Conservation (phyloP, 768 basidiomycete genomes). For the Lyophyllum decastes region DNA sequence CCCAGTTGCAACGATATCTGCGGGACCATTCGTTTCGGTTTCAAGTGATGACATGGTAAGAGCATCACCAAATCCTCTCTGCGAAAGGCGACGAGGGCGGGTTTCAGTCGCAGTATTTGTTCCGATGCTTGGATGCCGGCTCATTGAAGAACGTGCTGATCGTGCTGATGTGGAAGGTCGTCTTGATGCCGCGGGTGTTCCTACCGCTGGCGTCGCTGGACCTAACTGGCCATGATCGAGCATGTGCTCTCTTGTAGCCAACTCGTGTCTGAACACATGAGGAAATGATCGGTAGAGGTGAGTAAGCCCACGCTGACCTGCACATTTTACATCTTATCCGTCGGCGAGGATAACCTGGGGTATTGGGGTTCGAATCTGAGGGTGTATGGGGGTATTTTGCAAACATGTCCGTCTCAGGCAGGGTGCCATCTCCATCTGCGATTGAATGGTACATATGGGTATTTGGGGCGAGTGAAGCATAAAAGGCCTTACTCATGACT, state of each 20-base stretch:
- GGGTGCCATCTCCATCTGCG: constrained; percentile 73
- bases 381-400: constrained; percentile 72
- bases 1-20: constrained; percentile 5
- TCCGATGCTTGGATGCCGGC: constrained; percentile 23
- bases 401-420: constrained; percentile 71
- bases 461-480: constrained; percentile 19
- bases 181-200: constrained; percentile 41
- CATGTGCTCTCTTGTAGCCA: constrained; percentile 93
- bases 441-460: constrained; percentile 10
- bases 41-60: constrained; percentile 42
- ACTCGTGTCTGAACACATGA: constrained; percentile 57
- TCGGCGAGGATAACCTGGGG: constrained; percentile 51
- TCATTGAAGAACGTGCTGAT: constrained; percentile 26
- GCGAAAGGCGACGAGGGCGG: constrained; percentile 34
- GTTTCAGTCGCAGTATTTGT: constrained; percentile 17
- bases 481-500: constrained; percentile 67
- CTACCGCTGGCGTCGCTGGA: constrained; percentile 57
- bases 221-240: constrained; percentile 84
- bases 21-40: constrained; percentile 21
- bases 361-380: constrained; percentile 57
- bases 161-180: constrained; percentile 22
- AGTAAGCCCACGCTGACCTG: constrained; percentile 44
- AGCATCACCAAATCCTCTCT: constrained; percentile 31
- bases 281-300: background rate
- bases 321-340: constrained; percentile 93